Evolutionary conservation across 129 eudicot species (phyloP).

Genomic region (Lactuca saligna): DNA sequence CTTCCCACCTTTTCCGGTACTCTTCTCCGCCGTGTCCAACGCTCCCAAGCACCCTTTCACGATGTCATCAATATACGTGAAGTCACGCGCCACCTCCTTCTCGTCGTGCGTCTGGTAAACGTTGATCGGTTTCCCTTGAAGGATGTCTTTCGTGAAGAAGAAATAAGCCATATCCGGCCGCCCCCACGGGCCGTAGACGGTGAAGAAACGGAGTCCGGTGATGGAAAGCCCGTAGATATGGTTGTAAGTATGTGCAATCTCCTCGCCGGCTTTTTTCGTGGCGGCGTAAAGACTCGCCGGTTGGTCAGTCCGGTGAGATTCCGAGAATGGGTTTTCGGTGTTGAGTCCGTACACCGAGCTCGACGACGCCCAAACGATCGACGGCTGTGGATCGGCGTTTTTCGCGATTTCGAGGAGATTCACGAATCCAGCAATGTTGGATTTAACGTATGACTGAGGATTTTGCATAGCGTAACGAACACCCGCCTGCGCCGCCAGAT

Average conservation of each 20-base stretch:
- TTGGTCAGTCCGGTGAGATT: slow-evolving; percentile 57
- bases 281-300: slow-evolving; percentile 84
- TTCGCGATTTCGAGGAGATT: slow-evolving; percentile 56
- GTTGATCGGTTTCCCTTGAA: slow-evolving; percentile 47
- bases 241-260: slow-evolving; percentile 68
- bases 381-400: slow-evolving; percentile 63
- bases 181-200: slow-evolving; percentile 85
- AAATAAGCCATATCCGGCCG: slow-evolving; percentile 87
- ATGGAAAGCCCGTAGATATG: slow-evolving; percentile 71
- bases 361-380: slow-evolving; percentile 82
- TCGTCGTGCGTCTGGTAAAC: slow-evolving; percentile 54
- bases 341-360: slow-evolving; percentile 73
- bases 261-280: slow-evolving; percentile 77
- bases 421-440: slow-evolving; percentile 72
- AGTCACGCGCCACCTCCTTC: slow-evolving; percentile 83
- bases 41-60: slow-evolving; percentile 82
- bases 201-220: slow-evolving; percentile 65
- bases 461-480: slow-evolving; percentile 78
- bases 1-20: slow-evolving; percentile 78
- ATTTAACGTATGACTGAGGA: slow-evolving; percentile 56
- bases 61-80: slow-evolving; percentile 68
- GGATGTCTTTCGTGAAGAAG: slow-evolving; percentile 67
- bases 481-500: slow-evolving; percentile 76
- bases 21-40: slow-evolving; percentile 74
- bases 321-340: slow-evolving; percentile 60